phyloP scores from a whole-genome alignment of 495 filamentous ascomycete species.

The Xylaria bambusicola region DNA sequence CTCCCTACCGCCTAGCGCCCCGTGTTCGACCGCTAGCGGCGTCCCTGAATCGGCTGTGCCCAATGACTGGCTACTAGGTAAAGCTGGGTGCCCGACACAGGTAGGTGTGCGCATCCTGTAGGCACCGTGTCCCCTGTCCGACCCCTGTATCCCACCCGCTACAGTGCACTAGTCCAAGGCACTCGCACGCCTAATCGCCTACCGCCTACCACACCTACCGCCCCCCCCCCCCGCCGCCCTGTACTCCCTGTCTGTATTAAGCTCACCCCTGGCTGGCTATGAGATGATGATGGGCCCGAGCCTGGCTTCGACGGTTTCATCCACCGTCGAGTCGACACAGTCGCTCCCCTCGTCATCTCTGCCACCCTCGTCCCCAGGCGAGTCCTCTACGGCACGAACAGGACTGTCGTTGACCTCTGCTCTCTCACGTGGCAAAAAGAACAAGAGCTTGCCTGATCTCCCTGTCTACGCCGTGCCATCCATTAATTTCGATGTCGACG shows the following conservation, averaged over 20 bases:
- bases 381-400: slow-evolving; percentile 18
- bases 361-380: slow-evolving; percentile 11
- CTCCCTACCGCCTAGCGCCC: neutral
- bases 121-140: neutral
- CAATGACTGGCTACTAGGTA: slow-evolving; percentile 10
- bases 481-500: slow-evolving; percentile 41
- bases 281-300: slow-evolving; percentile 47
- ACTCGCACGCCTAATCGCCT: neutral
- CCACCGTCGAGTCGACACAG: slow-evolving; percentile 42
- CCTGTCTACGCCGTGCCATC: slow-evolving; percentile 47
- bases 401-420: slow-evolving; percentile 23
- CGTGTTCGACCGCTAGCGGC: neutral
- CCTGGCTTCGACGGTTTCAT: slow-evolving; percentile 40
- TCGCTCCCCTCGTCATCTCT: slow-evolving; percentile 32
- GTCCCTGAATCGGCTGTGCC: neutral
- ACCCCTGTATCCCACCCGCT: neutral
- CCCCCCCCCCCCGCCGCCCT: neutral
- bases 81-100: too few relatives aligned
- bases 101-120: neutral
- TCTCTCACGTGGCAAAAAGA: slow-evolving; percentile 27
- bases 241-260: neutral
- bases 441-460: slow-evolving; percentile 40
- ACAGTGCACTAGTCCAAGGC: neutral
- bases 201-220: neutral
- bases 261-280: slow-evolving; percentile 40